Evolutionary conservation across 768 basidiomycete species (phyloP).

Genomic region (Leucosporidium creatinivorum): DNA sequence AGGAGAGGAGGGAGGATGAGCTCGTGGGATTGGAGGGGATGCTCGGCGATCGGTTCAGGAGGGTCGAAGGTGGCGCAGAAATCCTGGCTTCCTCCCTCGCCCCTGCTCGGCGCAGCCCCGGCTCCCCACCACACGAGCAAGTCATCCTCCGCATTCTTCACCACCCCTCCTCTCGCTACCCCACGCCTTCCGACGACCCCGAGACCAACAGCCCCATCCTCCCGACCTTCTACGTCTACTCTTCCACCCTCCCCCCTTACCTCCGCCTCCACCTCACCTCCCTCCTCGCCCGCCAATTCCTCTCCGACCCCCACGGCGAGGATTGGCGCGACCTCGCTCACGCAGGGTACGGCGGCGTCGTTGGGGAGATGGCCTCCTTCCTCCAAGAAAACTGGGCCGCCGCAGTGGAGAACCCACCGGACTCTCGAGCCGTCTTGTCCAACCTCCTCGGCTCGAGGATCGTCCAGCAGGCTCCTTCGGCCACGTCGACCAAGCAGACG

Average conservation of each 20-base stretch:
- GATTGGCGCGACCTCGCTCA: conserved; percentile 52
- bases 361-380: conserved; percentile 55
- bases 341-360: conserved; percentile 60
- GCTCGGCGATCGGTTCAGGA: conserved; percentile 40
- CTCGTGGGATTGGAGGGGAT: conserved; percentile 32
- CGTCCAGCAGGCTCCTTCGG: conserved; percentile 21
- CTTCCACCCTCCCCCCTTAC: conserved; percentile 63
- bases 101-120: too few species aligned
- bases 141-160: conserved; percentile 59
- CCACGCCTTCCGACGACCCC: conserved; percentile 42
- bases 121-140: conserved; percentile 40
- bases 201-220: conserved; percentile 36
- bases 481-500: background rate
- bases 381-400: conserved; percentile 54
- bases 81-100: conserved; percentile 34
- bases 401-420: conserved; percentile 60
- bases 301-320: conserved; percentile 20
- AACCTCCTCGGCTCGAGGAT: background rate
- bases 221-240: conserved; percentile 68
- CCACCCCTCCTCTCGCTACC: conserved; percentile 44
- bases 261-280: conserved; percentile 74
- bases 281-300: conserved; percentile 54
- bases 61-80: conserved; percentile 35
- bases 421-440: conserved; percentile 59
- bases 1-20: conserved; percentile 33